Evolutionary conservation across 2,329 filamentous ascomycete genomes (phyloP), one percentile per base, ranked within the genome.

Genomic region (Dothideomycetes sp.): DNA sequence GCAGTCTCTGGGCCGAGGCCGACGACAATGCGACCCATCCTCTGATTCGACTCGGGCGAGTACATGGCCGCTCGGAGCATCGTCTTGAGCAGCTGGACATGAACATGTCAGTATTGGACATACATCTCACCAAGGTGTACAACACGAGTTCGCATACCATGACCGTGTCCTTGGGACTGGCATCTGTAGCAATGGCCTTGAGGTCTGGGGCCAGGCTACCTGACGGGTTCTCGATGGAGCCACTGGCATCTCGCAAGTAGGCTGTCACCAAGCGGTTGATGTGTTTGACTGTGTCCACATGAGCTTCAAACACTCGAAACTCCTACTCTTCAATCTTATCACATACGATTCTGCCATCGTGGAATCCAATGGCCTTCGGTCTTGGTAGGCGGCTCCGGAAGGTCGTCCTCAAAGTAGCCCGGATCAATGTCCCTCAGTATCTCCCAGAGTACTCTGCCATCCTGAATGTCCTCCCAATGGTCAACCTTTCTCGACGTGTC

Each of bases 321-420:
- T 23, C 17, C 9, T 20, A 15, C 9, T 33, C 9, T 17, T 10
- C 4, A 13, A 16, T n/a, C n/a, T n/a, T n/a, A n/a, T n/a, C n/a
- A 27, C 35, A 2, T 20, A 38, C 35, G 58, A 48, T 71, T 71
- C 59, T 71, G 68, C 68, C 68, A 70, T 60, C 64, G 59, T 33
- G 65, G 62, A 35, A 69, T 70, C 68, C 68, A 71, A 46, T 68
- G 66, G 48, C 65, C 63, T 20, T 56, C 56, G n/a, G 60, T 53
- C 33, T 59, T 61, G 34, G 63, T 58, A 44, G 64, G 56, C 35
- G 56, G 56, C 44, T 70, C 67, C 15, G 68, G 68, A 9, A 71
- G 63, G 38, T 64, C 64, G 37, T 63, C 65, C 37, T 59, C 55
- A 53, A 71, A 71, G 59, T 69, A 70, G 18, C 62, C 59, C 35